Percentiles rank a stretch among this genome's conserved stretches.
phyloP scores from a whole-genome alignment of 2,329 filamentous ascomycete species.

The Arthrobotrys pseudoclavata region DNA sequence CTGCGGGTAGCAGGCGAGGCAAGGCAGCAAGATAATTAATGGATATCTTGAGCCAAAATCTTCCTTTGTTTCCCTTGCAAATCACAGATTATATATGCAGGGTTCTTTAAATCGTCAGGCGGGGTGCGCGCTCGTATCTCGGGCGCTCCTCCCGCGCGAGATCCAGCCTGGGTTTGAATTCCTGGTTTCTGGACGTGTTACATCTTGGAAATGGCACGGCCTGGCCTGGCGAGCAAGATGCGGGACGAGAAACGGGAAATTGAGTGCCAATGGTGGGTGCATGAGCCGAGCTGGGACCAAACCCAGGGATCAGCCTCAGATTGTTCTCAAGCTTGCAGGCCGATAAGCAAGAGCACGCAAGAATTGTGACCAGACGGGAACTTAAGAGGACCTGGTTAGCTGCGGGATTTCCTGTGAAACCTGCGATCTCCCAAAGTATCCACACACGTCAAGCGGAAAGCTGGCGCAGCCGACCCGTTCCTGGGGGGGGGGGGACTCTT shows the following conservation, averaged over 20 bases:
- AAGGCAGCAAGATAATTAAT: conserved; percentile 21
- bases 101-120: conserved; percentile 31
- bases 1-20: conserved; percentile 4
- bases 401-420: conserved; percentile 58
- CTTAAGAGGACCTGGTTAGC: conserved; percentile 55
- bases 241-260: conserved; percentile 45
- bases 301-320: conserved; percentile 42
- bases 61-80: conserved; percentile 9
- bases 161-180: conserved; percentile 22
- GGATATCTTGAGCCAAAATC: conserved; percentile 16
- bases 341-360: conserved; percentile 60
- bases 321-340: conserved; percentile 9
- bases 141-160: conserved; percentile 47
- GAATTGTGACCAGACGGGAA: conserved; percentile 55
- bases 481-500: conserved; percentile 19
- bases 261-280: conserved; percentile 32
- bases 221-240: conserved; percentile 38
- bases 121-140: conserved; percentile 30
- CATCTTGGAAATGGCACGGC: conserved; percentile 44
- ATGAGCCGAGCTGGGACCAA: conserved; percentile 41
- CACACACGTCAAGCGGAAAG: conserved; percentile 60
- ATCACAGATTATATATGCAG: conserved; percentile 27
- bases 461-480: conserved; percentile 57
- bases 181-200: conserved; percentile 43
- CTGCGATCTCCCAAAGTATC: conserved; percentile 36